phyloP scores from a whole-genome alignment of 352 stramenopile genomes.

The Halophytophthora batemanensis region DNA sequence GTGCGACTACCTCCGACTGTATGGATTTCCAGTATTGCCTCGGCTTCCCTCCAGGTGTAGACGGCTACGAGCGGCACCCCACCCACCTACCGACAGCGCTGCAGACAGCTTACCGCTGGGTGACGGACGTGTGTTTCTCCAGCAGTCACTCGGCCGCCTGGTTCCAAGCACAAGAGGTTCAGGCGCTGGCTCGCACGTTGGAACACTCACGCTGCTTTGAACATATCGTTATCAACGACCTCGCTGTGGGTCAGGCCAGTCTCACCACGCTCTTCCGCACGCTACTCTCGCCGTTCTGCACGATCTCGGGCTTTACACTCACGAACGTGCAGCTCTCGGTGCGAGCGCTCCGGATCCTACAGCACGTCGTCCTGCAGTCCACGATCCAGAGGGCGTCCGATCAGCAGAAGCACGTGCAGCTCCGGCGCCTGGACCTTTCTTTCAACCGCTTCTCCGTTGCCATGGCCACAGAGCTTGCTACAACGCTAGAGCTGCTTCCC shows the following conservation, averaged over 20 bases:
- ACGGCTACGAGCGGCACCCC: slow-evolving; percentile 26
- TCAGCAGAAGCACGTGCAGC: slow-evolving; percentile 14
- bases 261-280: slow-evolving; percentile 51
- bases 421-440: slow-evolving; percentile 58
- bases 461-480: slow-evolving; percentile 50
- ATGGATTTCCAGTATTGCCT: slow-evolving; percentile 73
- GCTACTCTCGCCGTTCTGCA: slow-evolving; percentile 34
- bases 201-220: slow-evolving; percentile 40
- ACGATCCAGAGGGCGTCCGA: slow-evolving; percentile 32
- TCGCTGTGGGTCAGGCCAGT: slow-evolving; percentile 37
- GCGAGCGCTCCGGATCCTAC: slow-evolving; percentile 38
- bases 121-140: slow-evolving; percentile 15
- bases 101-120: slow-evolving; percentile 8
- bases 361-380: slow-evolving; percentile 54
- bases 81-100: slow-evolving; percentile 12
- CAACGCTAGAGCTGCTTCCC: slow-evolving; percentile 43
- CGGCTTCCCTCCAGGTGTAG: slow-evolving; percentile 24
- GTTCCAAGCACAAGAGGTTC: slow-evolving; percentile 39
- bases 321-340: slow-evolving; percentile 47
- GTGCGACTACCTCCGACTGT: slow-evolving; percentile 27
- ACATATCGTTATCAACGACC: slow-evolving; percentile 46
- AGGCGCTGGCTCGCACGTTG: slow-evolving; percentile 42
- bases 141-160: slow-evolving; percentile 5
- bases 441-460: slow-evolving; percentile 56
- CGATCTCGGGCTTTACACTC: slow-evolving; percentile 37